phyloP scores from a whole-genome alignment of 2,329 filamentous ascomycete species.

The Arthrobotrys musiformis region DNA sequence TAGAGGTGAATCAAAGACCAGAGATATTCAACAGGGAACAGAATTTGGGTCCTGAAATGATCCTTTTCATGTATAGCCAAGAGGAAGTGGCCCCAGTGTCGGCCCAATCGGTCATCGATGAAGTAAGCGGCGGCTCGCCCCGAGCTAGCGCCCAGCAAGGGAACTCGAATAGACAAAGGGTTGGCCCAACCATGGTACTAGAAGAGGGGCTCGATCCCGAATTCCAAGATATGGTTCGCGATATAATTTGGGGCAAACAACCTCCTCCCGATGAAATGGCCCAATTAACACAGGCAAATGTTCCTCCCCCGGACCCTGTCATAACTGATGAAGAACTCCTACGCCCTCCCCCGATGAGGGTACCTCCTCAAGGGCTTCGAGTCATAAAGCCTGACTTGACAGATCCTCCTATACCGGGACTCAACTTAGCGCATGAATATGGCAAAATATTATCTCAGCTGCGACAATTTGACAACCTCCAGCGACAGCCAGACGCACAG shows the following conservation, averaged over 20 bases:
- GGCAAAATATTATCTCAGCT: background rate
- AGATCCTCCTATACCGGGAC: background rate
- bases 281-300: background rate
- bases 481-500: background rate
- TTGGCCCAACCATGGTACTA: background rate
- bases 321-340: background rate
- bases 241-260: background rate
- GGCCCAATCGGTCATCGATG: no score
- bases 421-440: background rate
- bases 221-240: background rate
- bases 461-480: background rate
- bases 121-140: no score
- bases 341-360: background rate
- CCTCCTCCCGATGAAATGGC: background rate
- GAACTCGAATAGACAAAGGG: no score
- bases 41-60: background rate
- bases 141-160: no score
- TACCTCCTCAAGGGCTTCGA: background rate
- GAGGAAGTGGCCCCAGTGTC: background rate
- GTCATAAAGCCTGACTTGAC: background rate
- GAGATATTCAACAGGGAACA: background rate
- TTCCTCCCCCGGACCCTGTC: background rate
- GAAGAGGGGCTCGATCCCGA: background rate
- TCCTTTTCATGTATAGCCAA: background rate
- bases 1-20: no score